phyloP scores from a whole-genome alignment of 164 flowering plant species.

The Dillenia turbinata region DNA sequence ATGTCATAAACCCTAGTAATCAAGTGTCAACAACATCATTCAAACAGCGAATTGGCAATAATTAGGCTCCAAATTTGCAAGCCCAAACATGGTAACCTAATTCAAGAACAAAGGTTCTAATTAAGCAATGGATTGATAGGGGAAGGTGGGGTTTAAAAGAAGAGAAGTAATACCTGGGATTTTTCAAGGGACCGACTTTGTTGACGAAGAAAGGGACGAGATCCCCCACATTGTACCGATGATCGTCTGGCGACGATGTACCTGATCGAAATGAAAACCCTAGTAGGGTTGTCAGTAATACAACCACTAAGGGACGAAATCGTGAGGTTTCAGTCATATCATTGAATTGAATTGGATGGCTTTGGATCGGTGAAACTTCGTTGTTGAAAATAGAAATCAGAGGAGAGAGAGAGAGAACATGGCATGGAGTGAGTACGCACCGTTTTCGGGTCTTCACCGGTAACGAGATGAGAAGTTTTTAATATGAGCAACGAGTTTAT shows the following conservation, averaged over 20 bases:
- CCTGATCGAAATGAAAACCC: conserved; percentile 9
- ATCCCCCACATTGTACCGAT: conserved; percentile 60
- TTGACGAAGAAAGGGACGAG: conserved; percentile 54
- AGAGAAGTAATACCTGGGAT: conserved; percentile 55
- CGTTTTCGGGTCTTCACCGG: too few relatives aligned
- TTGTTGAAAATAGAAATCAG: too few relatives aligned
- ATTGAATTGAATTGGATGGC: too few relatives aligned
- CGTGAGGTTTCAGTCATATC: conserved; percentile 10
- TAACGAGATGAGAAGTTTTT: too few relatives aligned
- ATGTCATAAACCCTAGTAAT: not conserved
- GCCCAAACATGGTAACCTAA: not conserved
- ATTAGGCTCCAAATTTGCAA: too few relatives aligned
- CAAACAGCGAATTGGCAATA: not conserved
- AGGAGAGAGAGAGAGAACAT: too few relatives aligned
- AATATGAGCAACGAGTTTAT: too few relatives aligned
- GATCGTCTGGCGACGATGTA: conserved; percentile 22
- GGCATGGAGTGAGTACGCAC: too few relatives aligned
- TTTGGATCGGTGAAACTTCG: too few relatives aligned
- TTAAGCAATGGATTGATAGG: not conserved
- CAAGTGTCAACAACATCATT: not conserved
- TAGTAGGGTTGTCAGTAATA: conserved; percentile 11
- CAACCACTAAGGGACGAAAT: not conserved
- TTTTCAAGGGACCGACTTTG: conserved; percentile 65
- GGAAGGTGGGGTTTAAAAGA: not conserved
- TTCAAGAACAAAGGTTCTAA: not conserved